Evolutionary conservation across 2,329 filamentous ascomycete species (phyloP), one percentile per base, ranked within the genome.

Genomic region (Diplocarpon mali): DNA sequence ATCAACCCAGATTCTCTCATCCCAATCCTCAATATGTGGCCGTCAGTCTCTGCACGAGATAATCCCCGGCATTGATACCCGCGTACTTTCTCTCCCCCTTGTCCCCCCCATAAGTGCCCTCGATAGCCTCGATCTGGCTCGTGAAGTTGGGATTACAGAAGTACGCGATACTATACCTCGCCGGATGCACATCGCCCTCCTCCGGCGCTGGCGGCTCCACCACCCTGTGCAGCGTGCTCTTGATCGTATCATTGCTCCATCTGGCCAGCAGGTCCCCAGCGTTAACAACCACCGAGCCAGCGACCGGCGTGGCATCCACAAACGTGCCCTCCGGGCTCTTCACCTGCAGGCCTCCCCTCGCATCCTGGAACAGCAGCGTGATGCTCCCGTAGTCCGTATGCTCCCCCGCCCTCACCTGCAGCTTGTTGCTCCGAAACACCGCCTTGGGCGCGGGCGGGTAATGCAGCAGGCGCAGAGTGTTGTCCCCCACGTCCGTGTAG

Each of bases 181-280:
- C 71, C 1, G 87, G 86, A 62, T 93, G 82, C 14, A 56, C 49
- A 32, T 69, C 65, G 13, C 71, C 72, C 7, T 65, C 67, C 2
- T 67, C 68, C 3, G 70, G 71, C 13, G 69, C 67, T 0, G 85
- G 84, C 2, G 89, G 89, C 66, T 95, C 85, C 5, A 95, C 85
- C 1, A 95, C 89, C 10, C 88, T 78, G 64, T 95, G 89, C 48
- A 88, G 77, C 3, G 89, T 95, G 60, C 84, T 90, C 67, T 84
- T 88, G 66, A 95, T 94, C 4, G 76, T 83, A 58, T 93, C 86
- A 59, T 95, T 95, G 52, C 83, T 86, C 89, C 88, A 95, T 42
- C 88, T 72, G 1, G 85, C 82, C 40, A 95, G 68, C 54, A 95
- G 62, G 60, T 95, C 89, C 1, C 88, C 89, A 0, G 88, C 88